Base-by-base conservation (phyloP, 176 grass and related monocot species). In the Musa beccarii region DNA sequence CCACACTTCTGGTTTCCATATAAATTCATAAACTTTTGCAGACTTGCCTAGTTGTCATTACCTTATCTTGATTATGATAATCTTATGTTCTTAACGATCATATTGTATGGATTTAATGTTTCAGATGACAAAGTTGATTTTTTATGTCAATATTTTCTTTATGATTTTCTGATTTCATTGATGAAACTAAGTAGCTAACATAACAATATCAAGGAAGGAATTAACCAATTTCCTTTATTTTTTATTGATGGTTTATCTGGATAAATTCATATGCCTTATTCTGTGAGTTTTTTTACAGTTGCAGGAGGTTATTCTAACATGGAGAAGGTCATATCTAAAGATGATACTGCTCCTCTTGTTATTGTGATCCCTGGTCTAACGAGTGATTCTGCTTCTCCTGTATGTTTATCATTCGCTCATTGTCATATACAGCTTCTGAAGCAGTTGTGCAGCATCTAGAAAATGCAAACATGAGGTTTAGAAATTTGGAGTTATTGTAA, bases 351-450 rank as follows among this genome's bases (percentile, higher is more conserved):
- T 19, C 94, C 94, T 69, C 81, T 98, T 78, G 76, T 89, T 68
- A 75, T 98, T 89, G 79, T 93, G 69, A 68, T 98, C 51, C 90
- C 90, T 79, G 90, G 90, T 73, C 82, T 98, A 81, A 98, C 90
- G 53, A 98, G 94, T 76, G 90, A 93, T 85, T 97, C 90, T 89
- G 72, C 68, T 82, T 81, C 94, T 87, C 85, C 94, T 68, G 94
- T 97, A 85, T 87, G 86, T 82, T 77, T 51, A 73, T 83, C 57
- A 67, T 70, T 69, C 54, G 53, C 78, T 12, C 17, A 75, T 81
- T 49, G 55, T 43, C 69, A 49, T 22, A 57, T 43, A 57, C 25
- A 66, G 10, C 24, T 28, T 22, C 23, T 66, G 63, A 66, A 66
- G 23, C 21, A 29, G 12, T 25, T 66, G 23, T 22, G 25, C 11